These are phyloP conservation scores for Mycena leptocephala DNA, from an alignment of 768 basidiomycete genomes.

Conservation along the genomic window DNA sequence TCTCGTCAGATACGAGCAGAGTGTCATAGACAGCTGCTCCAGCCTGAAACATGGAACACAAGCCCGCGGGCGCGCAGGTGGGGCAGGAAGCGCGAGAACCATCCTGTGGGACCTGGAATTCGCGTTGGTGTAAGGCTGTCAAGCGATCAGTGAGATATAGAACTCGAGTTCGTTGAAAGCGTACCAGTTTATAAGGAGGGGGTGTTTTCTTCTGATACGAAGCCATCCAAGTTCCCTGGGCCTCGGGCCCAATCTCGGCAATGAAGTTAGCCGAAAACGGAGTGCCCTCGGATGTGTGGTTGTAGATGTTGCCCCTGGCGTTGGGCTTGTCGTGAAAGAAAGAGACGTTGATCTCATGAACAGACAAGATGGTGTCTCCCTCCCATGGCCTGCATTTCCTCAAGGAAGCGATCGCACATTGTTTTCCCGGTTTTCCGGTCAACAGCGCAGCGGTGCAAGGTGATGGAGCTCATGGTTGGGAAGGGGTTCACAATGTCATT, in stretches of 20 bases:
- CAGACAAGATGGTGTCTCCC: background rate
- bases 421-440: background rate
- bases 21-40: background rate
- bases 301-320: background rate
- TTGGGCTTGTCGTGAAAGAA: background rate
- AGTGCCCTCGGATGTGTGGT: background rate
- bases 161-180: background rate
- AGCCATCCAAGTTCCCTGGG: slow-evolving; percentile 18
- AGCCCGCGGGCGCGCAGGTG: background rate
- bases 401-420: background rate
- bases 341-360: background rate
- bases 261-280: slow-evolving; percentile 12
- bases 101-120: background rate
- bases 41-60: background rate
- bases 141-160: background rate
- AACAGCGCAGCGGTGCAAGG: background rate
- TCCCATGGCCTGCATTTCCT: background rate
- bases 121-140: background rate
- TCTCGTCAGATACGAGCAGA: background rate
- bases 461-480: background rate
- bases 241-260: slow-evolving; percentile 22
- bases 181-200: background rate
- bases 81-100: background rate
- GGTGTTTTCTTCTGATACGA: background rate
- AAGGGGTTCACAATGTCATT: no score